A percentile compares a stretch with the other conserved stretches of the same genome.
Conservation (phyloP, 192 early-diverging fungal species). For the Dissophora globulifera region DNA sequence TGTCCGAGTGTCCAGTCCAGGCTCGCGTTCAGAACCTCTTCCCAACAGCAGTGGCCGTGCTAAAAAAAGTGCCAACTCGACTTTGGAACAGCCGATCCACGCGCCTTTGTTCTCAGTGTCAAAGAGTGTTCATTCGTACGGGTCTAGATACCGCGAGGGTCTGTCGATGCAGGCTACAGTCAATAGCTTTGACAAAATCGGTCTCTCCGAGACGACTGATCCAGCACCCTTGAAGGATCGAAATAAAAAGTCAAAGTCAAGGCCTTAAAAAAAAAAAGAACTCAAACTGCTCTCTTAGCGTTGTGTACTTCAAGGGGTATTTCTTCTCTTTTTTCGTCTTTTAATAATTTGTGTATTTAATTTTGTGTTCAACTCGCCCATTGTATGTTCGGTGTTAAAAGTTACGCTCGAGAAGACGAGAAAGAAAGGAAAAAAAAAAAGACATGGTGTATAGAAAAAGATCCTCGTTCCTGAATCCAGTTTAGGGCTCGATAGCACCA, state of each 20-base stretch:
- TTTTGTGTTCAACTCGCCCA: too few species aligned
- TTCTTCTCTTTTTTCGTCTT: too few species aligned
- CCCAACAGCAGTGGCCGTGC: too few species aligned
- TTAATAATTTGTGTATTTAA: too few species aligned
- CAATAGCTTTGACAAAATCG: slow-evolving; percentile 40
- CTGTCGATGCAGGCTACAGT: slow-evolving; percentile 15
- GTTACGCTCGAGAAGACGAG: too few species aligned
- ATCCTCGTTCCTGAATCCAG: too few species aligned
- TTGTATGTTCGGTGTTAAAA: too few species aligned
- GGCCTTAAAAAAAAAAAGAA: too few species aligned
- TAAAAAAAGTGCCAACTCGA: too few species aligned
- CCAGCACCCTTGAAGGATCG: not conserved
- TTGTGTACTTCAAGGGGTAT: too few species aligned
- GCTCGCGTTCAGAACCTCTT: not conserved
- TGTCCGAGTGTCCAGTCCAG: not conserved
- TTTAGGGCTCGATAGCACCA: slow-evolving; percentile 29
- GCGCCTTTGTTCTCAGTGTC: slow-evolving; percentile 2
- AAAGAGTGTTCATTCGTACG: slow-evolving; percentile 22
- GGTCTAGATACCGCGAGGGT: not conserved
- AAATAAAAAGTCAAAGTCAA: slow-evolving; percentile 6
- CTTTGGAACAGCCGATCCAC: not conserved
- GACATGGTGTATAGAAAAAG: too few species aligned
- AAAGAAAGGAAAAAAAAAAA: not conserved
- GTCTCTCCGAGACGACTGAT: not conserved
- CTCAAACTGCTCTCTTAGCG: too few species aligned